Base-by-base conservation (phyloP, 306 rosid species). In the Citrullus amarus region DNA sequence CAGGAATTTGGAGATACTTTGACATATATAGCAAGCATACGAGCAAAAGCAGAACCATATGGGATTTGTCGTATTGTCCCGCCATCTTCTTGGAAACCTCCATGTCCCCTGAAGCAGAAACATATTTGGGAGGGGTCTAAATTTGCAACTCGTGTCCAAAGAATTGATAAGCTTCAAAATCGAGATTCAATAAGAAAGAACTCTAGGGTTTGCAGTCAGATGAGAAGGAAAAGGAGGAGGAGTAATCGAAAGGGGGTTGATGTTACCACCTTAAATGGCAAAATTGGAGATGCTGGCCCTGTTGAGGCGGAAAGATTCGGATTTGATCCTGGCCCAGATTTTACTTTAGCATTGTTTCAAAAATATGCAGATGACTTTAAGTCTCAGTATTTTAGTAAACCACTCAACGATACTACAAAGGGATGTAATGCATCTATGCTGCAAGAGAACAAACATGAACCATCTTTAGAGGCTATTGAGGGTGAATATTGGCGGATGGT, bases 401-500 rank as follows among this genome's bases (percentile, higher is more conserved):
- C 77, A 66, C 93, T 86, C 63, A 83, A 59, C 80, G 77, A 73
- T 75, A 76, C 90, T 78, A 81, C 80, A 66, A 79, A 61, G 58
- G 90, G 84, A 65, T 84, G 79, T 84, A 82, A 84, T 79, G 20
- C 87, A 20, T 76, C 83, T 20, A 79, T 58, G 79, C 66, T 77
- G 50, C 78, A 17, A 74, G 78, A 74, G 72, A 84, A 81, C 63
- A 88, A 83, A 71, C 62, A 75, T 61, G 90, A 90, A 86, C 98
- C 90, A 69, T 86, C 96, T 38, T 87, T 90, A 84, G 99, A 91
- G 70, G 85, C 79, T 85, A 92, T 96, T 81, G 99, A 96, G 83
- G 99, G 99, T 39, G 99, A 96, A 87, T 96, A 96, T 80, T 96
- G 99, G 99, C 96, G 99, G 81, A 92, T 92, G 98, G 98, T 96